Conservation (phyloP, 2,329 filamentous ascomycete species). For the Talaromyces albobiverticillius region DNA sequence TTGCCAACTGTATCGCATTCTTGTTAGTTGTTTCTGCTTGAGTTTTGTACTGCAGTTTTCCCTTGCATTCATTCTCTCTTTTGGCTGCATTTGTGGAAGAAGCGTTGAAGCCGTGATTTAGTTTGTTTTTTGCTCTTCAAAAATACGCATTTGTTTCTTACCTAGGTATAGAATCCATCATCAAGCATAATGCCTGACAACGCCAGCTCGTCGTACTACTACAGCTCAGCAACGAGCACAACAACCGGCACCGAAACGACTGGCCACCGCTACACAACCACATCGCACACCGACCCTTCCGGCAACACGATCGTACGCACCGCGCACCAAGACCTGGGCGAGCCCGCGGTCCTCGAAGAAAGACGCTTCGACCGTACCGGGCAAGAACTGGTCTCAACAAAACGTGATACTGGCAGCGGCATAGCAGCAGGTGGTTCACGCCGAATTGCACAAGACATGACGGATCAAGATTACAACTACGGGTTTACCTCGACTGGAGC, state of each 20-base stretch:
- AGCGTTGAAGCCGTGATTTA: neutral
- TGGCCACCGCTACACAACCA: constrained; percentile 32
- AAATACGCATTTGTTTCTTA: neutral
- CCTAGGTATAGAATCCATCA: no score
- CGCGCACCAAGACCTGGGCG: constrained; percentile 32
- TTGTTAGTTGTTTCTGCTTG: neutral
- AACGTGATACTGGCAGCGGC: constrained; percentile 14
- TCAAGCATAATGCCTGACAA: neutral
- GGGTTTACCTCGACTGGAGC: constrained; percentile 3
- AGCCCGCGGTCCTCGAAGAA: constrained; percentile 32
- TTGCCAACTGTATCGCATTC: neutral
- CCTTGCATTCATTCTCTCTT: no score
- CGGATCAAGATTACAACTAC: constrained; percentile 11
- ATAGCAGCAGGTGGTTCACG: constrained; percentile 18
- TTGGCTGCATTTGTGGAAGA: neutral
- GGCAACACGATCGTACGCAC: constrained; percentile 34
- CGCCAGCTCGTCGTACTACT: constrained; percentile 32
- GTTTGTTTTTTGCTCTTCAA: neutral
- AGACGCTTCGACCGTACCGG: constrained; percentile 31
- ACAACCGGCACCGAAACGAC: constrained; percentile 24
- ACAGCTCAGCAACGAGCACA: constrained; percentile 28
- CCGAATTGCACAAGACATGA: constrained; percentile 27
- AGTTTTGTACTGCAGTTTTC: neutral
- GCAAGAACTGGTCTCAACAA: constrained; percentile 23
- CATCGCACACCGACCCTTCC: constrained; percentile 29